Base-by-base conservation (phyloP, 2,329 filamentous ascomycete species). In the Didymella keratinophila region DNA sequence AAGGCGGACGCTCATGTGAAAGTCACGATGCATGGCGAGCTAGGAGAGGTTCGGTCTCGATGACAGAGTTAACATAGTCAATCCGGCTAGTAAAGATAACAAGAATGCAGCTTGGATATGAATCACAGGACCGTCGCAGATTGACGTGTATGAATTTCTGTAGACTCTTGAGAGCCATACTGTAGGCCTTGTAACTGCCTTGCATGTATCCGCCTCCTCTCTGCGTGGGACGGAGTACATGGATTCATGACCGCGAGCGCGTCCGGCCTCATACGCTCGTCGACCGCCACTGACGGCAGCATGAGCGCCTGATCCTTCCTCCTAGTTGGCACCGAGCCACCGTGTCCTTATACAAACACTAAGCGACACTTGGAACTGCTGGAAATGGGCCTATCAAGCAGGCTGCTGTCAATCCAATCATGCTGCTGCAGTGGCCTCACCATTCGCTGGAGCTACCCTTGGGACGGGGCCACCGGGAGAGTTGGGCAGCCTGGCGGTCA, bases 401-500 rank as follows among this genome's bases (percentile, higher is more conserved):
- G 32, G 21, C 25, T 20, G 25, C 14, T 37, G 6, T 10, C 27
- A 16, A 28, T 8, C 20, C 27, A 6, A 12, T 61, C 65, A 68
- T 34, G 63, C 47, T 21, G 65, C 62, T 60, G 62, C 61, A 28
- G 67, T 56, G 23, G 60, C 63, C 49, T 71, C 69, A 32, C 68
- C 74, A 36, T 71, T 73, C 25, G 67, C 60, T 37, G 65, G 52
- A 20, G 60, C 56, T 2, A 86, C 86, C 78, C 89, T 86, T 4
- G 85, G 79, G 14, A 91, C 79, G 4, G 89, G 83, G 1, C 92
- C 92, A 60, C 92, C 92, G 1, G 92, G 92, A 23, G 90, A 94
- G 72, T 90, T 84, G 45, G 85, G 81, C 42, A 86, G 79, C 66
- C 91, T 85, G 41, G 91, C 92, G 0, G 92, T 96, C 67, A 96